phyloP scores from a whole-genome alignment of 108 stramenopile genomes.

The Nitzschia putrida region DNA sequence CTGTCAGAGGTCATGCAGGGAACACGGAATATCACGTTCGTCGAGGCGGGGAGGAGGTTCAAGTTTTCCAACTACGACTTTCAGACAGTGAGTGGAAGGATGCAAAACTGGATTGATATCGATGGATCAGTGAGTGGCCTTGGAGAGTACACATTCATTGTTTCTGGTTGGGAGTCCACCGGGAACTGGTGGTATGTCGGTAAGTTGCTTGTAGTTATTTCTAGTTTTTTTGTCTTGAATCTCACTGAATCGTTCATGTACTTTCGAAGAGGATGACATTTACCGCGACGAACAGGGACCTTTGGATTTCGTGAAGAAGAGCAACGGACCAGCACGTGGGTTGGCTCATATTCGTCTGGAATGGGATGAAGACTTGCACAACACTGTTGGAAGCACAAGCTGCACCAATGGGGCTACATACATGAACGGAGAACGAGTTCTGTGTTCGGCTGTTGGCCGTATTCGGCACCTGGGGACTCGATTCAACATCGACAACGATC shows the following conservation, averaged over 20 bases:
- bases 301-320: conserved; percentile 31
- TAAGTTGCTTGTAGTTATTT: neutral
- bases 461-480: conserved; percentile 31
- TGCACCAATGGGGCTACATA: conserved; percentile 25
- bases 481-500: conserved; percentile 12
- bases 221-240: too few relatives aligned
- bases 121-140: conserved; percentile 39
- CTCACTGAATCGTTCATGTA: neutral
- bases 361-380: conserved; percentile 31
- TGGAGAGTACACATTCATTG: neutral
- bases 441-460: conserved; percentile 21
- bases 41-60: conserved; percentile 42
- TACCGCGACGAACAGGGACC: conserved; percentile 30
- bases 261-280: neutral
- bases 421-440: neutral
- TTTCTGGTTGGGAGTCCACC: neutral
- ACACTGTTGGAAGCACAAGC: neutral
- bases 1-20: conserved; percentile 38
- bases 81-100: conserved; percentile 25
- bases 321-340: conserved; percentile 29
- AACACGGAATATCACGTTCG: conserved; percentile 34
- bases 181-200: neutral
- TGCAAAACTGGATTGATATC: conserved; percentile 42
- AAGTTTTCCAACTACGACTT: neutral
- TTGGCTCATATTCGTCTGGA: conserved; percentile 32